Percentiles rank a stretch among this genome's conserved stretches.
These are phyloP conservation scores for Candida sp. DNA, from an alignment of 1,139 yeast species.

Conservation along the genomic window DNA sequence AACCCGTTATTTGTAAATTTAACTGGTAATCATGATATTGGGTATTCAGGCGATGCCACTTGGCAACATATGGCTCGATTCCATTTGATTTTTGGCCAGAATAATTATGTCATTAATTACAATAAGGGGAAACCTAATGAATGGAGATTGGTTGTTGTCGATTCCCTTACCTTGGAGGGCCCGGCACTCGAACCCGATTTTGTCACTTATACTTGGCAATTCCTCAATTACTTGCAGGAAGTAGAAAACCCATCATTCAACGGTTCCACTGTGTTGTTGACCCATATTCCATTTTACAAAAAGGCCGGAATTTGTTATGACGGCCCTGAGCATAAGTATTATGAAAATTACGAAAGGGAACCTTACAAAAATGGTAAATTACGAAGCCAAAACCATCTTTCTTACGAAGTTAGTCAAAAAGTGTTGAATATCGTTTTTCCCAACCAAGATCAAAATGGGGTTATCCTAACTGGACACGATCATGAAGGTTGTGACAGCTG, in stretches of 20 bases:
- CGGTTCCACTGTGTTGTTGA: conserved; percentile 80
- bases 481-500: conserved; percentile 88
- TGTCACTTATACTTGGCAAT: conserved; percentile 64
- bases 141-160: conserved; percentile 84
- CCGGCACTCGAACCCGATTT: conserved; percentile 81
- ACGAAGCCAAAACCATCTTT: conserved; percentile 85
- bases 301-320: conserved; percentile 81
- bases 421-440: conserved; percentile 70
- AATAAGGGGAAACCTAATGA: conserved; percentile 60
- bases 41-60: conserved; percentile 93
- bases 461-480: conserved; percentile 92
- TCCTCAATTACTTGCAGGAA: conserved; percentile 54
- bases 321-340: conserved; percentile 67
- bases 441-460: conserved; percentile 59
- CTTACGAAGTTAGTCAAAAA: conserved; percentile 59
- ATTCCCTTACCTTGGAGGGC: conserved; percentile 83
- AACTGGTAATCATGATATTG: conserved; percentile 95
- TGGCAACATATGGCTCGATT: conserved; percentile 87
- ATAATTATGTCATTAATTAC: conserved; percentile 76
- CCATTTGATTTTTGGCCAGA: conserved; percentile 70
- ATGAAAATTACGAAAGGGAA: conserved; percentile 51
- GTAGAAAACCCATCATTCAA: conserved; percentile 45
- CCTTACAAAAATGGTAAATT: conserved; percentile 68
- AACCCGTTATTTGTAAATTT: conserved; percentile 70
- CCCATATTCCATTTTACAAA: conserved; percentile 90